These are phyloP conservation scores for Bipolaris gigantea DNA, from an alignment of 2,329 filamentous ascomycete species.

Conservation along the genomic window DNA sequence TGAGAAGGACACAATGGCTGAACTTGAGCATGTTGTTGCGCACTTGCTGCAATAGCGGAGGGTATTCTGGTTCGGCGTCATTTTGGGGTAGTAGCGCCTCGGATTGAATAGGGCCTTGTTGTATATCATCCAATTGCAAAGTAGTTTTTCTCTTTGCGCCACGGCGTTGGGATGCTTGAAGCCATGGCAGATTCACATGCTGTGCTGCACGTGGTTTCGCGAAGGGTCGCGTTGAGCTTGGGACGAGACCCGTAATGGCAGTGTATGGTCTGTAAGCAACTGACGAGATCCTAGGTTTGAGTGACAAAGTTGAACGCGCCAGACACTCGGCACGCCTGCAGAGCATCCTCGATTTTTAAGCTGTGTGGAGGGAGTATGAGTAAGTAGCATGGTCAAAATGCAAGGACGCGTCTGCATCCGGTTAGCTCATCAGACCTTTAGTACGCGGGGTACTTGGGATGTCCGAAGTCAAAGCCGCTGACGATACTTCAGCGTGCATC, in stretches of 20 bases:
- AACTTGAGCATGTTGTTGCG: constrained; percentile 88
- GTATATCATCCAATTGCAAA: constrained; percentile 49
- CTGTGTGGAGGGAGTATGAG: constrained; percentile 1
- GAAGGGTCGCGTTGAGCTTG: constrained; percentile 29
- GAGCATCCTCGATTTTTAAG: constrained; percentile 22
- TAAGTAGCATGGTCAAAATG: constrained; percentile 4
- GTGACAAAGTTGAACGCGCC: constrained; percentile 5
- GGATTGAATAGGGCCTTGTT: constrained; percentile 58
- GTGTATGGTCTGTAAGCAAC: not conserved
- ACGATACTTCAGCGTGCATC: constrained; percentile 12
- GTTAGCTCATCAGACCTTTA: constrained; percentile 17
- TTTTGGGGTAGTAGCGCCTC: constrained; percentile 46
- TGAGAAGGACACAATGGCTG: constrained; percentile 86
- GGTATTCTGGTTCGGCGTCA: constrained; percentile 65
- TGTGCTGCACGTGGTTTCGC: constrained; percentile 34
- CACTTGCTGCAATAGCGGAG: constrained; percentile 86
- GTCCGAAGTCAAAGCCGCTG: constrained; percentile 16
- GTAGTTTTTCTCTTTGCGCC: constrained; percentile 48
- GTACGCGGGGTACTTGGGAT: constrained; percentile 31
- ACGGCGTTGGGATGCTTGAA: constrained; percentile 27
- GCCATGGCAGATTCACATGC: constrained; percentile 15
- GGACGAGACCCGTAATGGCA: constrained; percentile 5
- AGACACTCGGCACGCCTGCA: constrained; percentile 9
- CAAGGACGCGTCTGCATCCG: constrained; percentile 26
- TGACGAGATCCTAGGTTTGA: not conserved